phyloP scores from a whole-genome alignment of 1,284 basidiomycete genomes.

The Wallemia hederae region DNA sequence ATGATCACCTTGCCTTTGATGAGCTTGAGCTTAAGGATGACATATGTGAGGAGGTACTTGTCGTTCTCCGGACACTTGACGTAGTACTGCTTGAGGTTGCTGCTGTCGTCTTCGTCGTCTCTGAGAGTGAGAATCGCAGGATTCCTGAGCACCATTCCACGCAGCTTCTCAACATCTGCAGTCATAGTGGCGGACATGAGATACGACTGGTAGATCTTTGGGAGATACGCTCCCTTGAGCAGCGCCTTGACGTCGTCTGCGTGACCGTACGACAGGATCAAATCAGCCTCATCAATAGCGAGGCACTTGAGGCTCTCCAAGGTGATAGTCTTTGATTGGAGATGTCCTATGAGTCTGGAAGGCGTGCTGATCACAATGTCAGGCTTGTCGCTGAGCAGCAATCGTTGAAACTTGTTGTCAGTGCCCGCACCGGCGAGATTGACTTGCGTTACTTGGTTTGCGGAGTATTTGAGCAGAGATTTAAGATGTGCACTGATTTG shows the following conservation, averaged over 20 bases:
- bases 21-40: slow-evolving; percentile 76
- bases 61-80: slow-evolving; percentile 63
- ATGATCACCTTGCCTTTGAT: slow-evolving; percentile 89
- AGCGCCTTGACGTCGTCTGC: slow-evolving; percentile 69
- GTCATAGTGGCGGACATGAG: slow-evolving; percentile 97
- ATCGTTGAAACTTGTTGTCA: slow-evolving; percentile 49
- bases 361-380: slow-evolving; percentile 83
- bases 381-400: slow-evolving; percentile 60
- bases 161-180: slow-evolving; percentile 70
- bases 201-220: slow-evolving; percentile 74
- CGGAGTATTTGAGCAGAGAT: slow-evolving; percentile 38
- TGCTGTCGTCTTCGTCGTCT: slow-evolving; percentile 49
- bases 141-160: slow-evolving; percentile 57
- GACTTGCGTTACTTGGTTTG: slow-evolving; percentile 37
- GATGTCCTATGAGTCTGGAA: slow-evolving; percentile 42
- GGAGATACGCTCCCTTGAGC: slow-evolving; percentile 42
- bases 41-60: slow-evolving; percentile 82
- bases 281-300: slow-evolving; percentile 91
- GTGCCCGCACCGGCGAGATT: slow-evolving; percentile 47
- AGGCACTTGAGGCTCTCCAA: slow-evolving; percentile 44
- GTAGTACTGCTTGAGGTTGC: slow-evolving; percentile 55
- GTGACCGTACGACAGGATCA: slow-evolving; percentile 90
- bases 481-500: slow-evolving; percentile 52
- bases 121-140: slow-evolving; percentile 61
- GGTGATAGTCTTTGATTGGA: slow-evolving; percentile 47